phyloP scores from a whole-genome alignment of 106 monocot genomes.

The Allium sativum region DNA sequence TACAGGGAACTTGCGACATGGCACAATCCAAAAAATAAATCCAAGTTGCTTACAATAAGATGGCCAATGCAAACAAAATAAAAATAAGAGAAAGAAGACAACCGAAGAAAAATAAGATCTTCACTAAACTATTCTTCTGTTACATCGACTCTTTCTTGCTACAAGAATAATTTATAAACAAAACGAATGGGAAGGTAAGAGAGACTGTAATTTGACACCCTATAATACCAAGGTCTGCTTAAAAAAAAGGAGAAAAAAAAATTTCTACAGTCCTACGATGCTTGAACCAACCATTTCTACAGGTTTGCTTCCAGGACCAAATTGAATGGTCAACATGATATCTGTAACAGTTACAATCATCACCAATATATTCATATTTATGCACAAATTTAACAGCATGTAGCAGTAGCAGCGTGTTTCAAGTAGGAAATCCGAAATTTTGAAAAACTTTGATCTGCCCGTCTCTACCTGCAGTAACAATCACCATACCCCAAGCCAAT shows the following conservation, averaged over 20 bases:
- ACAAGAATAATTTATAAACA: background rate
- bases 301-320: background rate
- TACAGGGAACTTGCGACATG: no score
- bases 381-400: slow-evolving; percentile 5
- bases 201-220: background rate
- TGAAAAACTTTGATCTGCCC: slow-evolving; percentile 40
- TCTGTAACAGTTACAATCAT: slow-evolving; percentile 10
- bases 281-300: background rate
- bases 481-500: slow-evolving; percentile 49
- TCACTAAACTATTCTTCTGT: background rate
- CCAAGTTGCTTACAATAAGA: no score
- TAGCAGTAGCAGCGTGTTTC: background rate
- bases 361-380: slow-evolving; percentile 6
- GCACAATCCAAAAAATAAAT: no score
- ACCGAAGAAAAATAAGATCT: no score
- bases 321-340: background rate
- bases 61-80: no score
- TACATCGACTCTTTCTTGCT: slow-evolving; percentile 3
- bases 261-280: background rate
- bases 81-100: no score
- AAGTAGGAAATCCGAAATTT: slow-evolving; percentile 33
- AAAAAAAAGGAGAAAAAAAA: background rate
- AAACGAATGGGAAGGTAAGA: slow-evolving; percentile 1
- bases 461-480: slow-evolving; percentile 34
- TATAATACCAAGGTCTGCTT: background rate